phyloP scores from a whole-genome alignment of 306 rosid species.

The Rosa multiflora region DNA sequence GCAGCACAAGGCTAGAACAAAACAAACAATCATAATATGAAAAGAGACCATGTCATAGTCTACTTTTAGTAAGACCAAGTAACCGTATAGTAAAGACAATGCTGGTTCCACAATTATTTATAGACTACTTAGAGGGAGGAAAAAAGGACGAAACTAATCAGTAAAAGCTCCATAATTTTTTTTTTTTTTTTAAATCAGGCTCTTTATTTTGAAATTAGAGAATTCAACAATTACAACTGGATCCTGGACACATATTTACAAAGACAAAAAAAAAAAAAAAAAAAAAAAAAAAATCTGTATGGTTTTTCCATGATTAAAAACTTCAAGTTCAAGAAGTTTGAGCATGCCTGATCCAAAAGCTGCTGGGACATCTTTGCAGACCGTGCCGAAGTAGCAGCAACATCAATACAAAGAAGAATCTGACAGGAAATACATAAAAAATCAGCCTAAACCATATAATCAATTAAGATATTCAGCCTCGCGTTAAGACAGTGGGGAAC shows the following conservation, averaged over 20 bases:
- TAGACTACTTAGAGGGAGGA: background rate
- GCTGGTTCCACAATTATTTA: background rate
- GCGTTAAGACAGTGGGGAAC: slow-evolving; percentile 22
- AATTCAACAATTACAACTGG: background rate
- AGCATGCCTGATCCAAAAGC: slow-evolving; percentile 82
- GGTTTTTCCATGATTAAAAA: background rate
- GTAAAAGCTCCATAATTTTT: background rate
- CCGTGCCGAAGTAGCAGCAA: slow-evolving; percentile 90
- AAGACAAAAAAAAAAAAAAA: background rate
- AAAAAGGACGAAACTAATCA: background rate
- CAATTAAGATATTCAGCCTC: slow-evolving; percentile 6
- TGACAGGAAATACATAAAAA: slow-evolving; percentile 40
- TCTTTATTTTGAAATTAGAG: background rate
- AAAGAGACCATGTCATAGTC: background rate
- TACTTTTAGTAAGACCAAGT: background rate
- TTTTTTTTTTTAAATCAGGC: background rate
- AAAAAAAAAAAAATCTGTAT: too few species aligned
- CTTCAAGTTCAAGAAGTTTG: slow-evolving; percentile 19
- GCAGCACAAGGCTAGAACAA: background rate
- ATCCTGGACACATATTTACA: background rate
- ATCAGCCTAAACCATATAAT: slow-evolving; percentile 35
- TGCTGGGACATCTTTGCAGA: slow-evolving; percentile 80
- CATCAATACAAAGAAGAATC: slow-evolving; percentile 97
- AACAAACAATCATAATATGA: background rate
- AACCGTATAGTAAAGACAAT: background rate